Evolutionary conservation across 495 filamentous ascomycete species (phyloP).

Genomic region (Lasiosphaeris hirsuta): DNA sequence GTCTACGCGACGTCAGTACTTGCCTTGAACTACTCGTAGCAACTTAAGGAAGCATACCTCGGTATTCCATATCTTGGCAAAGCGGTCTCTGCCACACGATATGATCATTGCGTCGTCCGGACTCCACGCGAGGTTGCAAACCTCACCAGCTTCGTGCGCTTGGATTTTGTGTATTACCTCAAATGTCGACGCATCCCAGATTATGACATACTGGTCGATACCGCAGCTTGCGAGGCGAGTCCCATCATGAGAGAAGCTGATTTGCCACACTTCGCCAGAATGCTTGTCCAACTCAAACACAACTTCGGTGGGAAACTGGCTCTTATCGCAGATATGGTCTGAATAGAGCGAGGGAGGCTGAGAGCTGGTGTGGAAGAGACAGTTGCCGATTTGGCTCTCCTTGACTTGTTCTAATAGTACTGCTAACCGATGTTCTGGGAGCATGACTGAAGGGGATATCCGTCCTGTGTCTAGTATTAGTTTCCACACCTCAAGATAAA

Average conservation of each 20-base stretch:
- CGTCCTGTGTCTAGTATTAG: slow-evolving; percentile 53
- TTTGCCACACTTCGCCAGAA: slow-evolving; percentile 83
- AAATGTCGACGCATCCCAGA: slow-evolving; percentile 77
- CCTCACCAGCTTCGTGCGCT: slow-evolving; percentile 58
- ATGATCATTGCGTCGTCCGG: slow-evolving; percentile 84
- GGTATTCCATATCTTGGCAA: slow-evolving; percentile 75
- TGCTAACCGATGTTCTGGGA: slow-evolving; percentile 90
- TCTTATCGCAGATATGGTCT: slow-evolving; percentile 79
- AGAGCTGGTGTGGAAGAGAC: slow-evolving; percentile 85
- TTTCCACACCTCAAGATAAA: slow-evolving; percentile 4
- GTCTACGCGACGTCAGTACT: slow-evolving; percentile 48
- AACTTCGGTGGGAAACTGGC: slow-evolving; percentile 70
- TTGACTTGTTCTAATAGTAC: slow-evolving; percentile 80
- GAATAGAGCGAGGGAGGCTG: slow-evolving; percentile 78
- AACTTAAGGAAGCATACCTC: slow-evolving; percentile 51
- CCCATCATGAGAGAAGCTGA: slow-evolving; percentile 88
- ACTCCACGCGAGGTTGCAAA: slow-evolving; percentile 83
- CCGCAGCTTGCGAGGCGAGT: slow-evolving; percentile 79
- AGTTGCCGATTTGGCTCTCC: slow-evolving; percentile 72
- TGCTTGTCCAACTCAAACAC: slow-evolving; percentile 68
- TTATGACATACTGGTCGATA: slow-evolving; percentile 66
- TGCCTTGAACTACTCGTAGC: not conserved
- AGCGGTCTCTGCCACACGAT: slow-evolving; percentile 71
- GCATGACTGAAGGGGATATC: slow-evolving; percentile 97
- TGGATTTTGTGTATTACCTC: slow-evolving; percentile 59